Evolutionary conservation across 2,329 filamentous ascomycete genomes (phyloP).

Genomic region (Mariannaea elegans): DNA sequence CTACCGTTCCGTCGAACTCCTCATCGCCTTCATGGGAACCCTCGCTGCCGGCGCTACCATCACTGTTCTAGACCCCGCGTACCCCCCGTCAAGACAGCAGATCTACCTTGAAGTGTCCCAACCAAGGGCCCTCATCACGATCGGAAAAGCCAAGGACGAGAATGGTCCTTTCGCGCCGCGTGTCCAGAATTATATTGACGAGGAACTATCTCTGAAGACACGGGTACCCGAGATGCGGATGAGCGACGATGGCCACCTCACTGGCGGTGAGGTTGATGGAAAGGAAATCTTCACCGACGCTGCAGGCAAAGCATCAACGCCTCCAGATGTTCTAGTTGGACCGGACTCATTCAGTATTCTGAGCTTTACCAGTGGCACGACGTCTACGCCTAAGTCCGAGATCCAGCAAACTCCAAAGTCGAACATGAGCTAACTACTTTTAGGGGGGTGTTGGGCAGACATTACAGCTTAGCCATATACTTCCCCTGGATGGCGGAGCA

Average conservation of each 20-base stretch:
- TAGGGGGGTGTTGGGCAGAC: constrained; percentile 87
- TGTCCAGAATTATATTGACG: constrained; percentile 72
- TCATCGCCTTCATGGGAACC: constrained; percentile 80
- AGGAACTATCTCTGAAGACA: constrained; percentile 76
- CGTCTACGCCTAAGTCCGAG: too few species aligned
- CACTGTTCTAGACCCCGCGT: constrained; percentile 32
- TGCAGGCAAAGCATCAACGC: constrained; percentile 58
- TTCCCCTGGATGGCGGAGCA: constrained; percentile 92
- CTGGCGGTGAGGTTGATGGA: constrained; percentile 73
- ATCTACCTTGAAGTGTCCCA: constrained; percentile 78
- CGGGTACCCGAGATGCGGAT: constrained; percentile 79
- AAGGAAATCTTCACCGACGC: constrained; percentile 71
- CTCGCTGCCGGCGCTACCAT: constrained; percentile 58
- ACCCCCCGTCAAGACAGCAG: constrained; percentile 43
- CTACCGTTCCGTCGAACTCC: constrained; percentile 75
- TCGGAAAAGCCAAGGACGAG: constrained; percentile 76
- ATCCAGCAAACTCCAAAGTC: too few species aligned
- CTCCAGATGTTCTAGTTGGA: constrained; percentile 80
- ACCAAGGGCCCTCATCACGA: constrained; percentile 60
- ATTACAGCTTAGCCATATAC: constrained; percentile 87
- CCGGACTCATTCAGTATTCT: constrained; percentile 87
- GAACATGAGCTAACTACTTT: too few species aligned
- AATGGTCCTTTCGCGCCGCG: constrained; percentile 54
- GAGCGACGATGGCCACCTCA: constrained; percentile 73
- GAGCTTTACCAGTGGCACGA: constrained; percentile 78